Evolutionary conservation across 169 alveolate genomes (phyloP), one percentile per base, ranked within the genome.

Genomic region (Blepharisma undulans): DNA sequence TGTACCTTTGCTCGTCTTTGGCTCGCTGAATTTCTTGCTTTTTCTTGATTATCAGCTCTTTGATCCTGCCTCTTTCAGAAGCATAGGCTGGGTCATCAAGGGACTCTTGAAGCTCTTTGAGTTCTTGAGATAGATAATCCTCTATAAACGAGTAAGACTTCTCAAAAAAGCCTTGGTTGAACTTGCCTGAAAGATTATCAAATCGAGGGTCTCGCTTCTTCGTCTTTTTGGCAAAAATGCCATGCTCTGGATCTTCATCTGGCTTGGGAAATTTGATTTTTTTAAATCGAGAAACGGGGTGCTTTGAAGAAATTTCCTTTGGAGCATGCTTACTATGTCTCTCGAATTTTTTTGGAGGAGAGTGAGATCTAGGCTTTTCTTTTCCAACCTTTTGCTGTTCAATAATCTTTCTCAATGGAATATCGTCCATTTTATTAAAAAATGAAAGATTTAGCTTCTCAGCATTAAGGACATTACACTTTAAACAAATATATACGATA

Each of bases 151-250:
- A 30, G 29, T 86, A 86, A 36, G 84, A 61, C 16, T 25, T 36
- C 30, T 86, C 84, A 72, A 86, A 86, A 18, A 86, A 82, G 25
- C 82, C 90, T 18, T 86, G 59, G 34, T 86, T 86, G 66, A 86
- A 86, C 16, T 72, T 86, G 27, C 90, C 90, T 19, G 90, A 60
- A 29, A 29, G 36, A 60, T 72, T 86, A n/a, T 86, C 90, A 61
- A 86, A 86, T 10, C 90, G 61, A 19, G 90, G 90, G 72, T 86
- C 90, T 66, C 82, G 6, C 14, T 27, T 27, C 72, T 66, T 60
- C 16, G 8, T n/a, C 10, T 72, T 86, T 86, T 72, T 86, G 22
- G 72, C 33, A 8, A 82, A 82, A 22, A 22, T 60, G 21, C 89
- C 89, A 10, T 22, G 22, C 34, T 32, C 76, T 19, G 89, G 89